Percentiles rank a stretch among this genome's conserved stretches.
These are phyloP conservation scores for Gossypium turneri DNA, from an alignment of 345 rosid genomes.

Conservation along the genomic window DNA sequence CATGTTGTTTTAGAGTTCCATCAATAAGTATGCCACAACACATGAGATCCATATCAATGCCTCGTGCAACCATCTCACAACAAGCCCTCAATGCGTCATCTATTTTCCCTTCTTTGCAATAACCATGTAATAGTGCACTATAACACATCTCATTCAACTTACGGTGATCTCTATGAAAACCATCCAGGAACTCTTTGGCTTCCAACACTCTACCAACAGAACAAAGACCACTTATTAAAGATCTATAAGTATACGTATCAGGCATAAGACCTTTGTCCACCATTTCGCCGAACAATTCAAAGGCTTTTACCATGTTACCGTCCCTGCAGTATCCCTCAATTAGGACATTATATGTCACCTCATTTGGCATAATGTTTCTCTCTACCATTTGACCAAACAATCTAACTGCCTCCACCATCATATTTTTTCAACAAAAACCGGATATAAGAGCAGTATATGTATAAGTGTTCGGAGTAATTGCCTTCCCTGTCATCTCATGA, in stretches of 20 bases:
- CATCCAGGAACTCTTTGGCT: slow-evolving; percentile 69
- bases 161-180: slow-evolving; percentile 47
- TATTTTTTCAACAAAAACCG: slow-evolving; percentile 56
- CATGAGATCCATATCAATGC: slow-evolving; percentile 74
- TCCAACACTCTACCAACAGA: slow-evolving; percentile 51
- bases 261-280: slow-evolving; percentile 60
- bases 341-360: slow-evolving; percentile 78
- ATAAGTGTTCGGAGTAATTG: slow-evolving; percentile 55
- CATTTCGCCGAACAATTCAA: slow-evolving; percentile 65
- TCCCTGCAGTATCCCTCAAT: slow-evolving; percentile 67
- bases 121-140: slow-evolving; percentile 70
- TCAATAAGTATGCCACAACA: slow-evolving; percentile 77
- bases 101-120: slow-evolving; percentile 75
- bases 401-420: slow-evolving; percentile 49
- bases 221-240: slow-evolving; percentile 81
- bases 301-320: slow-evolving; percentile 57
- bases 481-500: slow-evolving; percentile 82
- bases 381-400: slow-evolving; percentile 62
- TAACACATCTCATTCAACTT: slow-evolving; percentile 82
- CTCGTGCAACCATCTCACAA: slow-evolving; percentile 44
- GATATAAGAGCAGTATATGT: slow-evolving; percentile 71
- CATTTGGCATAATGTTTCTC: slow-evolving; percentile 55
- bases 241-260: slow-evolving; percentile 75
- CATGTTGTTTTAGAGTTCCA: slow-evolving; percentile 60
- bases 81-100: slow-evolving; percentile 59